Percentiles rank a stretch among this genome's conserved stretches.
phyloP scores from a whole-genome alignment of 2,329 filamentous ascomycete genomes.

The Trichothecium roseum region DNA sequence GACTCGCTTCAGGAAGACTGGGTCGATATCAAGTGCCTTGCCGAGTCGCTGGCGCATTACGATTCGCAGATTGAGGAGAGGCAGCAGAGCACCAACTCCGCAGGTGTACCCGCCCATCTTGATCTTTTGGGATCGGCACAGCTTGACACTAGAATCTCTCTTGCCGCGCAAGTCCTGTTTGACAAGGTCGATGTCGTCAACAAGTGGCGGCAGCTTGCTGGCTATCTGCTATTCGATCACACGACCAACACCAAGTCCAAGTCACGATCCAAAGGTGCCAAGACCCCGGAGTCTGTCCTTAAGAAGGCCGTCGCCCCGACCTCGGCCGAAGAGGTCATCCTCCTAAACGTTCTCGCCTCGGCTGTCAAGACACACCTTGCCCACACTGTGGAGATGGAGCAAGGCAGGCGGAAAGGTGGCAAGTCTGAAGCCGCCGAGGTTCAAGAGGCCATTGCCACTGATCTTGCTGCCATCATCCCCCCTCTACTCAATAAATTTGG shows the following conservation, averaged over 20 bases:
- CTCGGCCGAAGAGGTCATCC: slow-evolving; percentile 68
- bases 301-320: slow-evolving; percentile 64
- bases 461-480: slow-evolving; percentile 71
- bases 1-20: slow-evolving; percentile 70
- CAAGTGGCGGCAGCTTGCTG: slow-evolving; percentile 80
- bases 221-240: slow-evolving; percentile 88
- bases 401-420: slow-evolving; percentile 43
- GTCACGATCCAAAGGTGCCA: slow-evolving; percentile 40
- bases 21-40: slow-evolving; percentile 86
- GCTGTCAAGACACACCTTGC: slow-evolving; percentile 66
- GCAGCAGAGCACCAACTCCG: slow-evolving; percentile 30
- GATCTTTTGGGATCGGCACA: slow-evolving; percentile 52
- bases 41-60: slow-evolving; percentile 73
- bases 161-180: slow-evolving; percentile 78
- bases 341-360: slow-evolving; percentile 79
- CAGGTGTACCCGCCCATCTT: slow-evolving; percentile 38
- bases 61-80: slow-evolving; percentile 58
- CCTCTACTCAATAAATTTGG: slow-evolving; percentile 87
- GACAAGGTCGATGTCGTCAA: slow-evolving; percentile 71
- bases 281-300: slow-evolving; percentile 48
- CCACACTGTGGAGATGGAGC: slow-evolving; percentile 55
- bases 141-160: slow-evolving; percentile 70
- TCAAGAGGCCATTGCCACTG: slow-evolving; percentile 68
- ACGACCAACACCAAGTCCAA: slow-evolving; percentile 50
- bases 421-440: slow-evolving; percentile 57